phyloP scores from a whole-genome alignment of 495 filamentous ascomycete species.

The Lepidopterella palustris region DNA sequence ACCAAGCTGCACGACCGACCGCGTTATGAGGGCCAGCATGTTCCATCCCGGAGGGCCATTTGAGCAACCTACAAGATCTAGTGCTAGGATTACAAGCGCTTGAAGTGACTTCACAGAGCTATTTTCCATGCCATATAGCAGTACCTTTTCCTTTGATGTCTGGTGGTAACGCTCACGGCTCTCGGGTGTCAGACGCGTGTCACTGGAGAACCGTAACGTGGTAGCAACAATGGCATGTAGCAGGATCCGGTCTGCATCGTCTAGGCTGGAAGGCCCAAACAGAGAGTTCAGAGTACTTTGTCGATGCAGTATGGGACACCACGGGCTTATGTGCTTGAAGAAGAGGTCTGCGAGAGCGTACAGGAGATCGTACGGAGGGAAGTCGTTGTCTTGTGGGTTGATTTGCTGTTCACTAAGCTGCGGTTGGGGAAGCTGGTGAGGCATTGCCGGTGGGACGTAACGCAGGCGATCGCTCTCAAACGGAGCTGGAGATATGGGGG shows the following conservation, averaged over 20 bases:
- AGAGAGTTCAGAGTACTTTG: constrained; percentile 71
- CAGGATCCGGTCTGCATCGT: constrained; percentile 74
- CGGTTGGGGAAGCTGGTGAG: constrained; percentile 2
- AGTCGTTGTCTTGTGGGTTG: constrained; percentile 53
- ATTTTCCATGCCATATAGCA: constrained; percentile 79
- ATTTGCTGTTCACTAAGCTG: constrained; percentile 23
- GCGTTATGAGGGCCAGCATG: constrained; percentile 75
- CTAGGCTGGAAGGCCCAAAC: constrained; percentile 67
- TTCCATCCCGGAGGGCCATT: constrained; percentile 88
- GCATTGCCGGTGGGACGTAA: constrained; percentile 6
- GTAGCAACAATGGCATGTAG: constrained; percentile 84
- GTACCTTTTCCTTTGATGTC: constrained; percentile 74
- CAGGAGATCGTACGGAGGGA: constrained; percentile 78
- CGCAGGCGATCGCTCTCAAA: constrained; percentile 12
- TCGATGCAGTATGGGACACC: constrained; percentile 83
- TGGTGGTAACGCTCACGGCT: constrained; percentile 66
- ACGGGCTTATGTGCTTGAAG: constrained; percentile 86
- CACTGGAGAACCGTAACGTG: constrained; percentile 72
- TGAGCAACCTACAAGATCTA: constrained; percentile 70
- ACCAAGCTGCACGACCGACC: constrained; percentile 78
- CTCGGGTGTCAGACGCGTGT: constrained; percentile 62
- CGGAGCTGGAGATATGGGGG: background rate
- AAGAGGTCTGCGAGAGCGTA: constrained; percentile 79
- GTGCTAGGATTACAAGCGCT: constrained; percentile 72
- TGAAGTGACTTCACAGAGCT: constrained; percentile 82